A percentile compares a stretch with the other conserved stretches of the same genome.
These are phyloP conservation scores for Rhodofomes roseus DNA, from an alignment of 1,284 basidiomycete species.

Conservation along the genomic window DNA sequence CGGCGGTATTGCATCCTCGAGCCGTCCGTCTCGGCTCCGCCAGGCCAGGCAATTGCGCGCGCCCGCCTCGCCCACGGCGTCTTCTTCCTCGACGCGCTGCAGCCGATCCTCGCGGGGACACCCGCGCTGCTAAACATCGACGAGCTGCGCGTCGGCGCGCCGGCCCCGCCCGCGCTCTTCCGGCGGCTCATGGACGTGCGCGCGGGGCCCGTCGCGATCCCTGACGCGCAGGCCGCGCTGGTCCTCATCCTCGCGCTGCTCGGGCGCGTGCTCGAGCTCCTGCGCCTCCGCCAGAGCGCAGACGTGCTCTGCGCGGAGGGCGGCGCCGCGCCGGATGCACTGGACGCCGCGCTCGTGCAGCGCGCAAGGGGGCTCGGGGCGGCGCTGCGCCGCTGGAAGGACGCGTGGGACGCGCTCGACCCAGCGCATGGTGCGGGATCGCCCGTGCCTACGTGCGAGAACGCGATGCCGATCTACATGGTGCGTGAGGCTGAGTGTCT, in stretches of 20 bases:
- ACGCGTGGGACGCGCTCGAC: conserved; percentile 2
- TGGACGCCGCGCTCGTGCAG: not conserved
- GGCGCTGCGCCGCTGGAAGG: not conserved
- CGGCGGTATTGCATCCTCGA: not conserved
- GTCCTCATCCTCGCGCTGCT: not conserved
- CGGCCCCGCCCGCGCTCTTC: not conserved
- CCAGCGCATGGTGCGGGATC: not conserved
- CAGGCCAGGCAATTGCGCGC: not conserved
- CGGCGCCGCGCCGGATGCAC: not conserved
- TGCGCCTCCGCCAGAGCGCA: conserved; percentile 1
- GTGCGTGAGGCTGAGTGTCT: not conserved
- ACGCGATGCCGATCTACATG: conserved; percentile 3
- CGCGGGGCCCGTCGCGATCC: not conserved
- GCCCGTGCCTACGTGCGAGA: not conserved
- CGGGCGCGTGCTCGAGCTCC: conserved; percentile 2
- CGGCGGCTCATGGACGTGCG: not conserved
- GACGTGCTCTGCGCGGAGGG: not conserved
- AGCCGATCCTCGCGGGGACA: conserved; percentile 1
- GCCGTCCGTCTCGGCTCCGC: not conserved
- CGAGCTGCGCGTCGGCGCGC: not conserved
- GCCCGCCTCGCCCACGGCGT: not conserved
- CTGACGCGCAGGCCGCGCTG: not conserved
- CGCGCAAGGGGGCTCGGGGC: not conserved
- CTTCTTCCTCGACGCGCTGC: conserved; percentile 2
- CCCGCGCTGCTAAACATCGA: conserved; percentile 1